These are phyloP conservation scores for Corylus americana DNA, from an alignment of 306 rosid species.

Conservation along the genomic window DNA sequence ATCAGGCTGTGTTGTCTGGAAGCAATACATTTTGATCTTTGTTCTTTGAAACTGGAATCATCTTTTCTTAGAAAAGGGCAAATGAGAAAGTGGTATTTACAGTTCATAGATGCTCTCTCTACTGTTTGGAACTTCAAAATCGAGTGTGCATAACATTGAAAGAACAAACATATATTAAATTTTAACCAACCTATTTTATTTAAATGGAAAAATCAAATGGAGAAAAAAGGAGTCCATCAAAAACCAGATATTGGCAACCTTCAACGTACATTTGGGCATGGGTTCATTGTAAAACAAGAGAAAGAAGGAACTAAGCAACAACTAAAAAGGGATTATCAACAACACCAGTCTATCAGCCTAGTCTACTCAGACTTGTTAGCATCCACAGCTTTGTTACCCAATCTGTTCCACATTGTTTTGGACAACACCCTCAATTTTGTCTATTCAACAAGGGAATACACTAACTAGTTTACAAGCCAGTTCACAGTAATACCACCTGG, in stretches of 20 bases:
- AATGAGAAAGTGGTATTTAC: neutral
- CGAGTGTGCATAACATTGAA: neutral
- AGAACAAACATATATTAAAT: neutral
- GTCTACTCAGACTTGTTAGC: too few relatives aligned
- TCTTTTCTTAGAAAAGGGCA: constrained; percentile 1
- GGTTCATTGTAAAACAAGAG: too few relatives aligned
- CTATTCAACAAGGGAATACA: too few relatives aligned
- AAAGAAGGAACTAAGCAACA: too few relatives aligned
- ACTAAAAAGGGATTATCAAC: too few relatives aligned
- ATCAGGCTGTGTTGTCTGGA: neutral
- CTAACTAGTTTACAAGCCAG: too few relatives aligned
- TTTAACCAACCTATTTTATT: neutral
- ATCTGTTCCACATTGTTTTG: too few relatives aligned
- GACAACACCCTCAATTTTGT: too few relatives aligned
- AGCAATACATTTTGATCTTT: neutral
- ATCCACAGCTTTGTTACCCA: too few relatives aligned
- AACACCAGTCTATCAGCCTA: too few relatives aligned
- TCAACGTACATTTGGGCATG: neutral
- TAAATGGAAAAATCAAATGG: neutral
- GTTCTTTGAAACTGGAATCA: neutral
- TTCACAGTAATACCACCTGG: too few relatives aligned
- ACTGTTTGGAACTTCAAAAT: neutral
- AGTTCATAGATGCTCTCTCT: neutral
- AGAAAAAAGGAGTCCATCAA: neutral
- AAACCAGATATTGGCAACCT: neutral